phyloP scores from a whole-genome alignment of 305 asterid species.

The Caryopteris hybrid region DNA sequence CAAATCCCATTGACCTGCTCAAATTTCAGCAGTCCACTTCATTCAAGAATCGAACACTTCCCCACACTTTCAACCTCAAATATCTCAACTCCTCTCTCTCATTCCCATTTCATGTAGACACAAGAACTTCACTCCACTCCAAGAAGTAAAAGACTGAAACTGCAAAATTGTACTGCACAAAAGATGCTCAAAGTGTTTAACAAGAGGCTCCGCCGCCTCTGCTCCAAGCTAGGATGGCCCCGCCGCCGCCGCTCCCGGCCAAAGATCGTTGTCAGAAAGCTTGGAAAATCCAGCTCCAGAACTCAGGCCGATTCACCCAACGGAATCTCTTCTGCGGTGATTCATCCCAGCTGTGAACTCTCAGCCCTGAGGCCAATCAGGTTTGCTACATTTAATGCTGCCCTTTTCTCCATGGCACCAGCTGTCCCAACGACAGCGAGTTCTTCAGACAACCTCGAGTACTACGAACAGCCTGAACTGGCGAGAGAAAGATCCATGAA shows the following conservation, averaged over 20 bases:
- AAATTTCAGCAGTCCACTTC: constrained; percentile 22
- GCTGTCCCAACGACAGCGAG: constrained; percentile 46
- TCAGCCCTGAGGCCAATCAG: constrained; percentile 32
- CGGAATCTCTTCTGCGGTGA: constrained; percentile 52
- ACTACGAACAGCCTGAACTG: constrained; percentile 12
- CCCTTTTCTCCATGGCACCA: constrained; percentile 97
- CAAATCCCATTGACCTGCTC: constrained; percentile 20
- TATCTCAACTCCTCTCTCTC: constrained; percentile 10
- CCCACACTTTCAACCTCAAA: constrained; percentile 16
- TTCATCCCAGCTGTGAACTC: constrained; percentile 54
- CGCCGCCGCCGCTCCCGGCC: constrained; percentile 56
- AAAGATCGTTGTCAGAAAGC: constrained; percentile 48
- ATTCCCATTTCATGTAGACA: too few relatives aligned
- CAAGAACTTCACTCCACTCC: too few relatives aligned
- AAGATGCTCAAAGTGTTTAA: constrained; percentile 51
- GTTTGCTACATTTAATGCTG: constrained; percentile 87
- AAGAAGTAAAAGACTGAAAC: too few relatives aligned
- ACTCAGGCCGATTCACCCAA: constrained; percentile 21
- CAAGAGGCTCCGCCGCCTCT: constrained; percentile 54
- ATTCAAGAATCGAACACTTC: constrained; percentile 15
- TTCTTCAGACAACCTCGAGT: constrained; percentile 27
- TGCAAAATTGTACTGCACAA: too few relatives aligned
- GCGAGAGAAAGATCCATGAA: constrained; percentile 38
- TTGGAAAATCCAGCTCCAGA: constrained; percentile 50
- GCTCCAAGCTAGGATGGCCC: constrained; percentile 48